A percentile compares a stretch with the other conserved stretches of the same genome.
Evolutionary conservation across 495 filamentous ascomycete species (phyloP).

Genomic region (Aspergillus nanangensis): DNA sequence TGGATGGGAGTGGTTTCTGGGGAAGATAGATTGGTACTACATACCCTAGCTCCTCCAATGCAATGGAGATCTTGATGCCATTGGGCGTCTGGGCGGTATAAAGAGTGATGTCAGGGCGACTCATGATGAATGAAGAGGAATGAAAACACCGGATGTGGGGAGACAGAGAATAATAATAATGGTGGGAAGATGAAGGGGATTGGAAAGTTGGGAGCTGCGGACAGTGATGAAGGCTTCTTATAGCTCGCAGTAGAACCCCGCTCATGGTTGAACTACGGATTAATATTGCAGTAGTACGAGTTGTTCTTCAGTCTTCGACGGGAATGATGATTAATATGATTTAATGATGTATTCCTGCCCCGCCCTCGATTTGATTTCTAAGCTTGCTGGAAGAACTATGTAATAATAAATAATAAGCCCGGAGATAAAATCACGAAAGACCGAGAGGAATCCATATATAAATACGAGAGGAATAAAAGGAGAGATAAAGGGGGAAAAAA

Average conservation of each 20-base stretch:
- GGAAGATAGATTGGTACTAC: background rate
- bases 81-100: slow-evolving; percentile 52
- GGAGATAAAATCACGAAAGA: too few species aligned
- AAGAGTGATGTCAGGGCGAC: slow-evolving; percentile 40
- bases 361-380: slow-evolving; percentile 13
- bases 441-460: too few species aligned
- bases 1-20: background rate
- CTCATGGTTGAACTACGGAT: background rate
- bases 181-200: background rate
- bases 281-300: too few species aligned
- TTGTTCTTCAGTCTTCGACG: too few species aligned
- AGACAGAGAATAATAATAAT: background rate
- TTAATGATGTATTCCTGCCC: slow-evolving; percentile 6
- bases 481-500: too few species aligned
- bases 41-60: slow-evolving; percentile 79
- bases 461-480: too few species aligned
- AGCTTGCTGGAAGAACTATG: slow-evolving; percentile 6
- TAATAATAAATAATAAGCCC: too few species aligned
- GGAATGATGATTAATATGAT: slow-evolving; percentile 1
- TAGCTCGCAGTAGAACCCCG: background rate
- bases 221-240: background rate
- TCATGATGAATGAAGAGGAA: slow-evolving; percentile 22
- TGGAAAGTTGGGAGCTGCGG: background rate
- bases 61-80: slow-evolving; percentile 74
- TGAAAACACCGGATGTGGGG: background rate